These are phyloP conservation scores for Funneliformis mosseae DNA, from an alignment of 192 early-diverging fungal genomes.

Conservation along the genomic window DNA sequence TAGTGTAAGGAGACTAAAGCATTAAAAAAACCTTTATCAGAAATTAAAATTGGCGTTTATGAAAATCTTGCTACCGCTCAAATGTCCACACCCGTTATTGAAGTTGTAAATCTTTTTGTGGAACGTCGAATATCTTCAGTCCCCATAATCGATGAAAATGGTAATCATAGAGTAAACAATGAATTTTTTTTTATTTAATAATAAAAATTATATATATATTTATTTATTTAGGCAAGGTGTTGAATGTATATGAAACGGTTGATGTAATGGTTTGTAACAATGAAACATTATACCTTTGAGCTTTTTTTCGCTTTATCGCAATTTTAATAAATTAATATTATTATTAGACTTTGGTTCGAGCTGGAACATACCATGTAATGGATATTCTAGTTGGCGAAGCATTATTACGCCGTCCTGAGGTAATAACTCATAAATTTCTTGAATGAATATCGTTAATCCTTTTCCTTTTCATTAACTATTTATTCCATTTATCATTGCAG, in stretches of 20 bases:
- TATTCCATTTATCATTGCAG: slow-evolving; percentile 38
- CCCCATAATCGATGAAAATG: slow-evolving; percentile 88
- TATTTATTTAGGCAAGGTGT: slow-evolving; percentile 61
- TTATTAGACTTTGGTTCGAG: slow-evolving; percentile 62
- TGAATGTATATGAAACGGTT: slow-evolving; percentile 96
- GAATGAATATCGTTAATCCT: background rate
- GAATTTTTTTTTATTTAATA: background rate
- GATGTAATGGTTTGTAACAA: slow-evolving; percentile 81
- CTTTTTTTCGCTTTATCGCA: background rate
- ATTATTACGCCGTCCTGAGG: slow-evolving; percentile 76
- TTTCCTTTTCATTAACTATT: background rate
- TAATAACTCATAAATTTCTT: slow-evolving; percentile 32
- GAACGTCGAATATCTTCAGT: slow-evolving; percentile 88
- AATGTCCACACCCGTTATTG: slow-evolving; percentile 80
- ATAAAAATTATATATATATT: too few relatives aligned
- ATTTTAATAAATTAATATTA: background rate
- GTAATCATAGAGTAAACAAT: slow-evolving; percentile 37
- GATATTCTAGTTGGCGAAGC: slow-evolving; percentile 89
- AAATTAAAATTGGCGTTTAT: slow-evolving; percentile 88
- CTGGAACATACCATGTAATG: slow-evolving; percentile 74
- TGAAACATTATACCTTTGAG: background rate
- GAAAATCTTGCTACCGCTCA: slow-evolving; percentile 78
- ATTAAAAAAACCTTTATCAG: slow-evolving; percentile 66
- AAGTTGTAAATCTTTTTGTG: slow-evolving; percentile 92
- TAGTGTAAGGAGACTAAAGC: slow-evolving; percentile 64